phyloP scores from a whole-genome alignment of 2,329 filamentous ascomycete genomes.

The Myriosclerotinia curreyana region DNA sequence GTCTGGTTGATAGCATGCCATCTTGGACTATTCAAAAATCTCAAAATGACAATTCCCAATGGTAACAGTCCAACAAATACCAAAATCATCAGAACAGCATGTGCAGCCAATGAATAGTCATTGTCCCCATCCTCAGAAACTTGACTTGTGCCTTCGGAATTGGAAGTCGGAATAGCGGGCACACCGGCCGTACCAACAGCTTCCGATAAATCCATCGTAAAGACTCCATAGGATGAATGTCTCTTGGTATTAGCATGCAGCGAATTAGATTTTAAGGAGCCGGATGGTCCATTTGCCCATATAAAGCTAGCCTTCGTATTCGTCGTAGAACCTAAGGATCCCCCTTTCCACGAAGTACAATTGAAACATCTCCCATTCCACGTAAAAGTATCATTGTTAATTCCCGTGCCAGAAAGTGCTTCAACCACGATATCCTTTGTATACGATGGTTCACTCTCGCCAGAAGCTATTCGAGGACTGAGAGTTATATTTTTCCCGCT shows the following conservation, averaged over 20 bases:
- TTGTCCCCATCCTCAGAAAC: conserved; percentile 39
- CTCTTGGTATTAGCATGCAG: conserved; percentile 47
- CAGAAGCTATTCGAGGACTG: conserved; percentile 51
- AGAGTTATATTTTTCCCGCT: conserved; percentile 52
- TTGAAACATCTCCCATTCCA: conserved; percentile 53
- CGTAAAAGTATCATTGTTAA: conserved; percentile 44
- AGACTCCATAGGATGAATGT: conserved; percentile 53
- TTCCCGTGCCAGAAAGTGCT: conserved; percentile 48
- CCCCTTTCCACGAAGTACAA: conserved; percentile 51
- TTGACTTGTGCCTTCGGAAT: conserved; percentile 42
- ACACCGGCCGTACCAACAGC: conserved; percentile 48
- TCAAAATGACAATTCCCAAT: conserved; percentile 52
- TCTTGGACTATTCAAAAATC: conserved; percentile 50
- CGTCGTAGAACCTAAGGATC: conserved; percentile 51
- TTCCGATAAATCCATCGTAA: conserved; percentile 53
- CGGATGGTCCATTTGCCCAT: conserved; percentile 54
- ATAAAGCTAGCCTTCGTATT: conserved; percentile 48
- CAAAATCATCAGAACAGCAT: conserved; percentile 52
- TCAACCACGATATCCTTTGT: conserved; percentile 45
- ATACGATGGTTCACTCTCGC: conserved; percentile 52
- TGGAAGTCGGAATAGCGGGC: conserved; percentile 39
- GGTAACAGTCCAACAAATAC: conserved; percentile 56
- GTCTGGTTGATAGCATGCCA: conserved; percentile 56
- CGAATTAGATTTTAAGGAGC: conserved; percentile 45
- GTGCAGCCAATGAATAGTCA: conserved; percentile 36